These are phyloP conservation scores for Talaromyces piceae DNA, from an alignment of 2,329 filamentous ascomycete genomes.

Conservation along the genomic window DNA sequence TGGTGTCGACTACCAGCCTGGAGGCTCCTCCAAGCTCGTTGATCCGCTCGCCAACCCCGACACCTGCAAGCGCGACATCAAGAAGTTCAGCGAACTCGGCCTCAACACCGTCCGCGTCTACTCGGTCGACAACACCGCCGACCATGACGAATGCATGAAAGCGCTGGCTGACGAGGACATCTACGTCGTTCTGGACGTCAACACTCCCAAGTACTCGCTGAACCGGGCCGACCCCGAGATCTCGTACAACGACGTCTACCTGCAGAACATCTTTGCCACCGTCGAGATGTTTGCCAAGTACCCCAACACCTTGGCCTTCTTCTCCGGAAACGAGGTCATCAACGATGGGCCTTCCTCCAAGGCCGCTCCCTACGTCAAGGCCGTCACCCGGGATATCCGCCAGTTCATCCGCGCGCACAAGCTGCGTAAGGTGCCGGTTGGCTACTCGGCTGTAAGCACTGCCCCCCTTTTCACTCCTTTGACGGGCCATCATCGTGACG, in stretches of 20 bases:
- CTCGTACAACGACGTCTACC: constrained; percentile 82
- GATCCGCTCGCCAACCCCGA: constrained; percentile 69
- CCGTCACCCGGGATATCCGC: constrained; percentile 68
- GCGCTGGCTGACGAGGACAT: constrained; percentile 74
- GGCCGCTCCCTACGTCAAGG: constrained; percentile 68
- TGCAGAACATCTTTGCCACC: constrained; percentile 80
- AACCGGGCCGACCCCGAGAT: constrained; percentile 64
- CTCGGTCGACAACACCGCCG: constrained; percentile 75
- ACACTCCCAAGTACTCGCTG: constrained; percentile 83
- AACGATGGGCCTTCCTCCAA: constrained; percentile 60
- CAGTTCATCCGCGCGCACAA: constrained; percentile 58
- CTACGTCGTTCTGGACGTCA: constrained; percentile 87
- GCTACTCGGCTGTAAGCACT: constrained; percentile 52
- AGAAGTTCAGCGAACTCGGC: constrained; percentile 74
- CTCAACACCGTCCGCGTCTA: constrained; percentile 91
- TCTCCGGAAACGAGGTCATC: constrained; percentile 75
- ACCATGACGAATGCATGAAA: constrained; percentile 82
- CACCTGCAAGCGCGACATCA: constrained; percentile 71
- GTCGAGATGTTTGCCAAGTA: constrained; percentile 78
- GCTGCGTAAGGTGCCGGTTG: constrained; percentile 63
- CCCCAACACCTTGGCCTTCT: constrained; percentile 79
- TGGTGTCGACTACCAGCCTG: constrained; percentile 58
- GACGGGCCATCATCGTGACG: too few species aligned
- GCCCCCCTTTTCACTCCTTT: neutral
- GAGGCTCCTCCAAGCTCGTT: constrained; percentile 53